These are phyloP conservation scores for Chlorella ohadii DNA, from an alignment of 139 green algal genomes.

Conservation along the genomic window DNA sequence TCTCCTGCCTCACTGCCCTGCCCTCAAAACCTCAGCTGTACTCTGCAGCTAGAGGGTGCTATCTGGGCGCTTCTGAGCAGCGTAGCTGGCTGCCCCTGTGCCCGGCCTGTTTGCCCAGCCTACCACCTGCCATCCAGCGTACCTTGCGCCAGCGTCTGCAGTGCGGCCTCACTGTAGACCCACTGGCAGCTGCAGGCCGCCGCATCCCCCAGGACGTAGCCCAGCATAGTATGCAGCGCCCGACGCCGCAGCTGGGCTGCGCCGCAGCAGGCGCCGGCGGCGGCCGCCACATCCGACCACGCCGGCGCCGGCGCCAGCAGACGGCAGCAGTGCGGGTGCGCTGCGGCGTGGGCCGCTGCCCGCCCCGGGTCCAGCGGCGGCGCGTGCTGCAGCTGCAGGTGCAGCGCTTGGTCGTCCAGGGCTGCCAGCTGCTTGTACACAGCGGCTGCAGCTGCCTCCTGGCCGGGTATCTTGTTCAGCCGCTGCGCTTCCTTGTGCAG, in stretches of 20 bases:
- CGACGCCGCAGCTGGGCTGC: neutral
- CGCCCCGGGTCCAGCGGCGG: constrained; percentile 3
- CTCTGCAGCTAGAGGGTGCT: too few species aligned
- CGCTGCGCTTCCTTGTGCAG: constrained; percentile 52
- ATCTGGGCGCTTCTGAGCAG: too few species aligned
- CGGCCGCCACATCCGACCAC: neutral
- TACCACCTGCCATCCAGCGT: too few species aligned
- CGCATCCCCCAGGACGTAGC: constrained; percentile 46
- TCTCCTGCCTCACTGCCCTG: too few species aligned
- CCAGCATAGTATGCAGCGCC: constrained; percentile 30
- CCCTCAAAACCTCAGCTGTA: too few species aligned
- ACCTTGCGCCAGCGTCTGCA: constrained; percentile 38
- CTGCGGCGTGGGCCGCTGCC: neutral
- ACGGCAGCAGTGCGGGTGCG: neutral
- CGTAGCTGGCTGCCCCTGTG: too few species aligned
- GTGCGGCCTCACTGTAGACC: constrained; percentile 49
- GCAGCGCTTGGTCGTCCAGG: constrained; percentile 52
- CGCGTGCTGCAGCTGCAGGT: constrained; percentile 34
- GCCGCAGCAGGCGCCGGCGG: neutral
- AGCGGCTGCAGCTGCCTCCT: constrained; percentile 38
- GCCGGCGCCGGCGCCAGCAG: constrained; percentile 11
- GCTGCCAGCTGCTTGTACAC: constrained; percentile 58
- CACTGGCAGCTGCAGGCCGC: constrained; percentile 59
- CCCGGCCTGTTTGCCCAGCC: too few species aligned
- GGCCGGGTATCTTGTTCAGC: constrained; percentile 54